Conservation (phyloP, 768 basidiomycete species). For the Erythrobasidium yunnanense region DNA sequence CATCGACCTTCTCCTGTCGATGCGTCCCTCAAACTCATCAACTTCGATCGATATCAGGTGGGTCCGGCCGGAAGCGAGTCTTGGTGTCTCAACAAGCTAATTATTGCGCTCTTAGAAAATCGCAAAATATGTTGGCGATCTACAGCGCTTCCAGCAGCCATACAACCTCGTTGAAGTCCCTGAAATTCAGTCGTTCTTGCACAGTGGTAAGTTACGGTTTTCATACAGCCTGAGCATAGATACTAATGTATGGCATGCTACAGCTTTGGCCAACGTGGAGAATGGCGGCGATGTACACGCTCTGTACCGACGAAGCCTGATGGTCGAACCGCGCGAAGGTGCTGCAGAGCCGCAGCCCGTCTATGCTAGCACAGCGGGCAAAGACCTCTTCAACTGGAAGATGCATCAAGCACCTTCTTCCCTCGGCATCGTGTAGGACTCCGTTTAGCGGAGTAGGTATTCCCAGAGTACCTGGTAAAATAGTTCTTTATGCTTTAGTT, state of each 20-base stretch:
- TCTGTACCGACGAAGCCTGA: constrained; percentile 12
- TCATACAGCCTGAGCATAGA: background rate
- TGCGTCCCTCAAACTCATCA: constrained; percentile 68
- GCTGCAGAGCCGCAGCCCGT: background rate
- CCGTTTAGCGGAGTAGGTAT: too few species aligned
- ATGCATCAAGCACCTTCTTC: background rate
- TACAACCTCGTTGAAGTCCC: constrained; percentile 79
- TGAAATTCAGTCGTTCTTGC: constrained; percentile 56
- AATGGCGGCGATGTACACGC: constrained; percentile 18
- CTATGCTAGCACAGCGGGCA: background rate
- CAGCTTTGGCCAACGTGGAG: constrained; percentile 8
- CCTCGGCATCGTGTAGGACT: too few species aligned
- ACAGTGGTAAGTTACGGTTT: background rate
- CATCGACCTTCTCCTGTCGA: constrained; percentile 66
- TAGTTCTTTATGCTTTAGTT: too few species aligned
- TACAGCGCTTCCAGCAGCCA: constrained; percentile 80
- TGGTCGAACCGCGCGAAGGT: constrained; percentile 10
- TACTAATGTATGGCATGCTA: background rate
- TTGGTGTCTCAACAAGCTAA: constrained; percentile 42
- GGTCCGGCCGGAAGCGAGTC: constrained; percentile 71
- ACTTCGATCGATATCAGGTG: constrained; percentile 94
- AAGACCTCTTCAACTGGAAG: constrained; percentile 19
- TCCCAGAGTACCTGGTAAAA: too few species aligned
- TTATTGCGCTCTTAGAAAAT: constrained; percentile 30
- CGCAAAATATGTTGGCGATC: constrained; percentile 48